A percentile compares a stretch with the other conserved stretches of the same genome.
These are phyloP conservation scores for Verticillium klebahnii DNA, from an alignment of 2,329 filamentous ascomycete species.

Conservation along the genomic window DNA sequence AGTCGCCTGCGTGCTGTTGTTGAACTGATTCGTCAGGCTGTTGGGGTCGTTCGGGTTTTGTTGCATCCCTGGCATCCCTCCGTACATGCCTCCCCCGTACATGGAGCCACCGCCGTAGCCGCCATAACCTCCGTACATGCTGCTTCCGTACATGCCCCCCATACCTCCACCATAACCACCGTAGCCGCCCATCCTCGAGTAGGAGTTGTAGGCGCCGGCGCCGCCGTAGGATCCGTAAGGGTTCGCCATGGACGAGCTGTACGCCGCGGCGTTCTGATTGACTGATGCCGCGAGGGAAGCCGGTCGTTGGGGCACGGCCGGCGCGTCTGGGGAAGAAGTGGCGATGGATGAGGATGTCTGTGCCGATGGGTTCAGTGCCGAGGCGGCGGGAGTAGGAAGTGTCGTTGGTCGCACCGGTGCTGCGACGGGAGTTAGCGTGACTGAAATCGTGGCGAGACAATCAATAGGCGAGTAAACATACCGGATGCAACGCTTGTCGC, in stretches of 20 bases:
- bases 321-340: slow-evolving; percentile 42
- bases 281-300: slow-evolving; percentile 73
- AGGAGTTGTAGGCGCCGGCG: slow-evolving; percentile 34
- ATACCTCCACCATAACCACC: slow-evolving; percentile 22
- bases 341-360: slow-evolving; percentile 34
- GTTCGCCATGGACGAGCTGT: slow-evolving; percentile 52
- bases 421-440: slow-evolving; percentile 5
- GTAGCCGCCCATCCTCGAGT: slow-evolving; percentile 45
- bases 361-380: slow-evolving; percentile 34
- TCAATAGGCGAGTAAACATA: slow-evolving; percentile 29
- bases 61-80: slow-evolving; percentile 39
- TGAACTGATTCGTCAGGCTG: slow-evolving; percentile 92
- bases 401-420: slow-evolving; percentile 17
- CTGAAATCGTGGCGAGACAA: slow-evolving; percentile 5
- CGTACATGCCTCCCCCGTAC: slow-evolving; percentile 37
- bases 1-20: slow-evolving; percentile 89
- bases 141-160: slow-evolving; percentile 23
- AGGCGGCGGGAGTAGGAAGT: slow-evolving; percentile 32
- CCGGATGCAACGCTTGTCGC: slow-evolving; percentile 37
- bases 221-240: slow-evolving; percentile 39
- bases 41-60: slow-evolving; percentile 78
- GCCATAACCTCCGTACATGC: slow-evolving; percentile 35
- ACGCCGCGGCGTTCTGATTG: slow-evolving; percentile 83
- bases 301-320: slow-evolving; percentile 76
- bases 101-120: slow-evolving; percentile 32